These are phyloP conservation scores for Avicennia marina DNA, from an alignment of 257 asterid genomes.

Conservation along the genomic window DNA sequence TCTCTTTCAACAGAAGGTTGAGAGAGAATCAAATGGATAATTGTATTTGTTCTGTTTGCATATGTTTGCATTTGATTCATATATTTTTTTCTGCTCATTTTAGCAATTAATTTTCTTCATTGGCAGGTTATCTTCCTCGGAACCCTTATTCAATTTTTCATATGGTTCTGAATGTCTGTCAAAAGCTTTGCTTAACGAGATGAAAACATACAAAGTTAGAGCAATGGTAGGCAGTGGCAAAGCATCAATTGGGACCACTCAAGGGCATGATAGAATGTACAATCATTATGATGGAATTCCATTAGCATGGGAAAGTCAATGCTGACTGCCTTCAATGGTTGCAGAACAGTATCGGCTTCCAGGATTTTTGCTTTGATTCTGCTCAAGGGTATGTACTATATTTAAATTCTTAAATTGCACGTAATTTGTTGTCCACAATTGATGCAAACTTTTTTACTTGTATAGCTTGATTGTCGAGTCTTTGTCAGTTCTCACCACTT, in stretches of 20 bases:
- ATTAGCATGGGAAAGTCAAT: slow-evolving; percentile 83
- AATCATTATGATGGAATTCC: slow-evolving; percentile 96
- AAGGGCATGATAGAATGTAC: slow-evolving; percentile 84
- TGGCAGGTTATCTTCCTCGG: slow-evolving; percentile 88
- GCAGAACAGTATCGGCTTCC: slow-evolving; percentile 67
- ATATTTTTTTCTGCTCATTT: slow-evolving; percentile 9
- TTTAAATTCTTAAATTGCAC: background rate
- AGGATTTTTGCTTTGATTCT: slow-evolving; percentile 96
- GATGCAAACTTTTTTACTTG: no score
- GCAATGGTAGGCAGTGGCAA: slow-evolving; percentile 93
- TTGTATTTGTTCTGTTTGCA: background rate
- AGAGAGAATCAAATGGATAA: background rate
- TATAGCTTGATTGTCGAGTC: no score
- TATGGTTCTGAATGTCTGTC: slow-evolving; percentile 80
- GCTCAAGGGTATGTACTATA: slow-evolving; percentile 63
- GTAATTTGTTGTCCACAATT: background rate
- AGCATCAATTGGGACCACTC: slow-evolving; percentile 85
- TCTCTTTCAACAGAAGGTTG: slow-evolving; percentile 83
- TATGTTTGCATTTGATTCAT: background rate
- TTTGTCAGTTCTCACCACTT: no score
- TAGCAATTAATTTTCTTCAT: slow-evolving; percentile 13
- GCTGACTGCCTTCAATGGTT: slow-evolving; percentile 78
- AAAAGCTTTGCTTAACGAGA: slow-evolving; percentile 71
- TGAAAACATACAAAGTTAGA: slow-evolving; percentile 83
- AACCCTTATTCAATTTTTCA: slow-evolving; percentile 75